Evolutionary conservation across 2,329 filamentous ascomycete species (phyloP).

Genomic region (Plenodomus biglobosus): DNA sequence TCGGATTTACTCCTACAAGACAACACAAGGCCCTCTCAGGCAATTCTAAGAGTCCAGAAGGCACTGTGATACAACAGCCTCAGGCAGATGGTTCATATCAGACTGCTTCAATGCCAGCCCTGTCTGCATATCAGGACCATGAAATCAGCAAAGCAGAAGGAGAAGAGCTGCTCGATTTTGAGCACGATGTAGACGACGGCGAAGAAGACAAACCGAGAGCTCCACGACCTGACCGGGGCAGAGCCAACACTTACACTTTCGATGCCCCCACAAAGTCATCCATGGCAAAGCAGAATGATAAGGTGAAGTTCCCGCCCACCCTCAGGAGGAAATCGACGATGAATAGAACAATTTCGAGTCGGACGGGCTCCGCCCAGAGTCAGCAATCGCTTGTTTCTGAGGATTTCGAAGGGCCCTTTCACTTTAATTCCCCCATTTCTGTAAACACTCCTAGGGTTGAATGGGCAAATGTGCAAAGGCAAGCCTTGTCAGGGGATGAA

Average conservation of each 20-base stretch:
- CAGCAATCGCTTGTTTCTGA: not conserved
- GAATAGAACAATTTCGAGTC: not conserved
- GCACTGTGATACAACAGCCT: not conserved
- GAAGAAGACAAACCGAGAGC: not conserved
- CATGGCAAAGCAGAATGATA: slow-evolving; percentile 8
- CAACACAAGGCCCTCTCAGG: not conserved
- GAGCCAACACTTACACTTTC: slow-evolving; percentile 1
- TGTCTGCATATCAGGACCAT: not conserved
- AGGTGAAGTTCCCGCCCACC: slow-evolving; percentile 1
- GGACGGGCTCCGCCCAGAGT: not conserved
- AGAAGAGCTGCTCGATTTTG: not conserved
- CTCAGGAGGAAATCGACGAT: not conserved
- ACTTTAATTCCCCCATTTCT: not conserved
- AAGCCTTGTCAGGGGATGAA: too few relatives aligned
- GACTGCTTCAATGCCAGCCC: not conserved
- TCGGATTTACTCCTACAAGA: not conserved
- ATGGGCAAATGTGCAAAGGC: not conserved
- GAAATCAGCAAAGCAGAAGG: not conserved
- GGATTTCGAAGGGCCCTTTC: not conserved
- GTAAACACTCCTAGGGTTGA: not conserved
- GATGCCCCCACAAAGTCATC: slow-evolving; percentile 6
- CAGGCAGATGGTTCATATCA: not conserved
- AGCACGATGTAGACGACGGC: not conserved
- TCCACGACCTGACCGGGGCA: not conserved
- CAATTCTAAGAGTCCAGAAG: not conserved